These are phyloP conservation scores for Phialocephala sp. DNA, from an alignment of 2,329 filamentous ascomycete species.

Conservation along the genomic window DNA sequence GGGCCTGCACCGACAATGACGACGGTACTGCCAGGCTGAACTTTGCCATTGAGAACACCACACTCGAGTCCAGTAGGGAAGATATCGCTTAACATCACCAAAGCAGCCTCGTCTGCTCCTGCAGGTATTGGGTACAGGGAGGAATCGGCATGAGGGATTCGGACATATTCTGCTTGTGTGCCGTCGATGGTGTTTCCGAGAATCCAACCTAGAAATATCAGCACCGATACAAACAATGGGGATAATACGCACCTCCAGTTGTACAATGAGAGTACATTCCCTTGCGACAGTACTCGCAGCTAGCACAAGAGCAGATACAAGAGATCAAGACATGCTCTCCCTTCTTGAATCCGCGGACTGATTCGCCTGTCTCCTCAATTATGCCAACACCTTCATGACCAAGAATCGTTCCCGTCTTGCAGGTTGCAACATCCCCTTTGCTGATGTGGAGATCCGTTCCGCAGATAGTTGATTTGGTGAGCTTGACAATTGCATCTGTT, in stretches of 20 bases:
- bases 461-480: slow-evolving; percentile 57
- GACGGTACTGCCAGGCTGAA: slow-evolving; percentile 57
- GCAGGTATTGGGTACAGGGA: slow-evolving; percentile 82
- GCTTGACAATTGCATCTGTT: slow-evolving; percentile 55
- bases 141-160: slow-evolving; percentile 79
- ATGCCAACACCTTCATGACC: slow-evolving; percentile 61
- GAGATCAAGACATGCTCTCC: slow-evolving; percentile 59
- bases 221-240: neutral
- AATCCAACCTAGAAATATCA: slow-evolving; percentile 49
- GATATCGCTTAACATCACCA: slow-evolving; percentile 64
- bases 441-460: slow-evolving; percentile 62
- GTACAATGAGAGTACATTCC: slow-evolving; percentile 59
- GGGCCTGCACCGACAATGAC: slow-evolving; percentile 62
- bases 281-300: slow-evolving; percentile 56
- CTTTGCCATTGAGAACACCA: slow-evolving; percentile 56
- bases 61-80: slow-evolving; percentile 62
- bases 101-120: slow-evolving; percentile 78
- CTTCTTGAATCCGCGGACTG: slow-evolving; percentile 52
- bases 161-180: slow-evolving; percentile 84
- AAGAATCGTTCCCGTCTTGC: slow-evolving; percentile 51
- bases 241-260: slow-evolving; percentile 47
- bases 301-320: slow-evolving; percentile 56
- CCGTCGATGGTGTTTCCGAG: slow-evolving; percentile 70
- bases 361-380: slow-evolving; percentile 51
- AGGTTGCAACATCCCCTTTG: slow-evolving; percentile 58